Percentiles rank a stretch among this genome's conserved stretches.
These are phyloP conservation scores for Phytophthora boehmeriae DNA, from an alignment of 352 stramenopile genomes.

Conservation along the genomic window DNA sequence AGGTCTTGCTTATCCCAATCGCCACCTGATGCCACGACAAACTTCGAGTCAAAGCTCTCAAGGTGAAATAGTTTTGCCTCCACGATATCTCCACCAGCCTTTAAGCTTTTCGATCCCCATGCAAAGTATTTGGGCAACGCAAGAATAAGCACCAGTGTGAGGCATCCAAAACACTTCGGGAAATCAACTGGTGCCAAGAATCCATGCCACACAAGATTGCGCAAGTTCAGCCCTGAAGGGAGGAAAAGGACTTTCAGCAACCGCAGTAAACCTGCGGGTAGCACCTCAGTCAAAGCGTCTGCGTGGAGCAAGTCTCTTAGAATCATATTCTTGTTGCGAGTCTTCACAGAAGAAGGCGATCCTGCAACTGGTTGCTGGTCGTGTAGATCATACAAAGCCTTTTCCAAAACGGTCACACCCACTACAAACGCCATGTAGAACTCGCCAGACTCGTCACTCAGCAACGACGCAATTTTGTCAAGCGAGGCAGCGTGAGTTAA, in stretches of 20 bases:
- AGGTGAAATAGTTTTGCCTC: slow-evolving; percentile 25
- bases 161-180: slow-evolving; percentile 58
- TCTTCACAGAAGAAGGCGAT: not conserved
- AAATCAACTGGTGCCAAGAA: slow-evolving; percentile 61
- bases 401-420: slow-evolving; percentile 67
- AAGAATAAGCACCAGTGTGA: slow-evolving; percentile 55
- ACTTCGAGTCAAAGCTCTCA: slow-evolving; percentile 29
- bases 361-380: slow-evolving; percentile 6
- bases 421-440: slow-evolving; percentile 65
- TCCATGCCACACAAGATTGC: slow-evolving; percentile 77
- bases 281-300: slow-evolving; percentile 27
- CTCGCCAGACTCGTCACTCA: slow-evolving; percentile 36
- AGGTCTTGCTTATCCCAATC: slow-evolving; percentile 6
- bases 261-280: slow-evolving; percentile 47
- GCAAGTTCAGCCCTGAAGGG: slow-evolving; percentile 63
- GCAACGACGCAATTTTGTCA: slow-evolving; percentile 23
- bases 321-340: slow-evolving; percentile 65
- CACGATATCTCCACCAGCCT: not conserved
- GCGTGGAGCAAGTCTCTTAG: slow-evolving; percentile 66
- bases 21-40: slow-evolving; percentile 21
- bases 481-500: slow-evolving; percentile 41
- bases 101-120: not conserved
- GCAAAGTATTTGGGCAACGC: slow-evolving; percentile 35
- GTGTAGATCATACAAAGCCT: slow-evolving; percentile 63
- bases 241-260: slow-evolving; percentile 64